These are phyloP conservation scores for Hypoxylon sp. DNA, from an alignment of 2,329 filamentous ascomycete species.

Conservation along the genomic window DNA sequence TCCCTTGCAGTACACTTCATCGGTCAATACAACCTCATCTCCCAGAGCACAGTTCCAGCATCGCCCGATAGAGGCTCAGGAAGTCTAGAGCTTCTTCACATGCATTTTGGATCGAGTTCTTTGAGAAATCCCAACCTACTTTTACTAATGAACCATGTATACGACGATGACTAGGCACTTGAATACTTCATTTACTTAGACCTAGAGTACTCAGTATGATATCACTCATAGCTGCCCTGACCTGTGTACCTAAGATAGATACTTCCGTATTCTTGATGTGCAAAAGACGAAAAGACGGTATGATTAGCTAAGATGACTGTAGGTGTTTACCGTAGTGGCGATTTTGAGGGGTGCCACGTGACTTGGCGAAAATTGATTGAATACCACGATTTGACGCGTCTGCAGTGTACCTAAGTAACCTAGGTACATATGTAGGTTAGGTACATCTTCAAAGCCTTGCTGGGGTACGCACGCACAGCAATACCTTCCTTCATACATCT, in stretches of 20 bases:
- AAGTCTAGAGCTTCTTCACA: conserved; percentile 12
- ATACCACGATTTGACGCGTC: conserved; percentile 35
- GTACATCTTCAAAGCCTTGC: background rate
- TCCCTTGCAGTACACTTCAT: conserved; percentile 45
- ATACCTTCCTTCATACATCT: background rate
- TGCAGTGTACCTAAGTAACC: no score
- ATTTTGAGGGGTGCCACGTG: conserved; percentile 42
- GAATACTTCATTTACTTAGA: background rate
- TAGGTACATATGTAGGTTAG: no score
- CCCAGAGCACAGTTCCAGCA: conserved; percentile 17
- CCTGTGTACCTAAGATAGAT: conserved; percentile 1
- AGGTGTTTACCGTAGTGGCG: no score
- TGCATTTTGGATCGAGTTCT: background rate
- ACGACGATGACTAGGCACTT: background rate
- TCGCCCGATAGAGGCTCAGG: conserved; percentile 17
- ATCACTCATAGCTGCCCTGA: background rate
- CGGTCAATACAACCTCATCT: conserved; percentile 46
- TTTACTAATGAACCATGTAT: background rate
- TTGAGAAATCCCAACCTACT: background rate
- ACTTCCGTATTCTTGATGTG: background rate
- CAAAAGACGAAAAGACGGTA: background rate
- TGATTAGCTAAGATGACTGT: background rate
- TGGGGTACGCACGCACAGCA: background rate
- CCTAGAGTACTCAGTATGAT: background rate
- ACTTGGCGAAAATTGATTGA: conserved; percentile 38